These are phyloP conservation scores for Salvia sclarea DNA, from an alignment of 305 asterid species.

Conservation along the genomic window DNA sequence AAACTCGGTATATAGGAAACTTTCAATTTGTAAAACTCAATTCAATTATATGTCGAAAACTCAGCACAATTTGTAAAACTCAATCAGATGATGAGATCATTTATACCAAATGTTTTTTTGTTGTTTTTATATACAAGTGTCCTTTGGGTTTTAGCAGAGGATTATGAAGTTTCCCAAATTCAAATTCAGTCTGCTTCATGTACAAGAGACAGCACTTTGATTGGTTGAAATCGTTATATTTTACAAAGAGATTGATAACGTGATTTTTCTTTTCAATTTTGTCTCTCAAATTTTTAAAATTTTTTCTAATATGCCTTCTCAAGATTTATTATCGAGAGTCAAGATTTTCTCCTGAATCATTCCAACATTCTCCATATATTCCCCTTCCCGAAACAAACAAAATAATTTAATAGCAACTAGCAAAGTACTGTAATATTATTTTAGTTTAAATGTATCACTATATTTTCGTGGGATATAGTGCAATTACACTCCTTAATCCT, in stretches of 20 bases:
- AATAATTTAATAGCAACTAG: too few species aligned
- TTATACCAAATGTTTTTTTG: neutral
- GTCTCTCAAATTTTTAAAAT: neutral
- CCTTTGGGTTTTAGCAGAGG: neutral
- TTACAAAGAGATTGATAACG: neutral
- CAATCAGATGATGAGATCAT: neutral
- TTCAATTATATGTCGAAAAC: neutral
- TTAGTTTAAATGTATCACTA: too few species aligned
- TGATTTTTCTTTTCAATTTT: neutral
- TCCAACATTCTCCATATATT: too few species aligned
- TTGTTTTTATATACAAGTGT: neutral
- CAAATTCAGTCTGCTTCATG: neutral
- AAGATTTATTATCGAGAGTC: too few species aligned
- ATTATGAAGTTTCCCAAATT: neutral
- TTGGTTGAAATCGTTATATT: neutral
- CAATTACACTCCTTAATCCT: too few species aligned
- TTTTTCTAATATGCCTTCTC: too few species aligned
- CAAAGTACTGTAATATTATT: too few species aligned
- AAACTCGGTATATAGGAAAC: neutral
- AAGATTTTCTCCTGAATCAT: too few species aligned
- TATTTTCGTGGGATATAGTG: too few species aligned
- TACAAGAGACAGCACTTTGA: neutral
- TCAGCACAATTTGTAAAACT: neutral
- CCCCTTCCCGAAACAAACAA: too few species aligned
- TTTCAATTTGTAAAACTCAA: neutral